Evolutionary conservation across 441 rosid genomes (phyloP), one percentile per base, ranked within the genome.

Genomic region (Mallotus japonicus): DNA sequence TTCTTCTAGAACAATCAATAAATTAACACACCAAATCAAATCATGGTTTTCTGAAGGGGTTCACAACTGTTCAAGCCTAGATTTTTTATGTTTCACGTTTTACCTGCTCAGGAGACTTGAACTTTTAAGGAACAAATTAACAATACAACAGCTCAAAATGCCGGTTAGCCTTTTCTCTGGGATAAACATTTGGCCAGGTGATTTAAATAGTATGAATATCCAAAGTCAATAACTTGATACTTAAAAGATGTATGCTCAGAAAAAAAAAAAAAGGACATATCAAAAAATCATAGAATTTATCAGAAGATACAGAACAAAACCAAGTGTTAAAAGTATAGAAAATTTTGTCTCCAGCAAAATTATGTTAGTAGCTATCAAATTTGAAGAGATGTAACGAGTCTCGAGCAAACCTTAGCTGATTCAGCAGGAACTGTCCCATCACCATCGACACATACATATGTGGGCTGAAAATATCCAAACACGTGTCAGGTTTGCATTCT

Each of bases 371-470:
- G 73, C 24, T 47, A 67, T n/a, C 49, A 73, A 51, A 66, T 51
- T 51, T 65, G n/a, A 72, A 13, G 28, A 53, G 42, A 44, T 6
- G 5, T n/a, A 4, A 40, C 19, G 11, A 47, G 58, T 50, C 20
- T 53, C 13, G 42, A 69, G 75, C 87, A 79, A 80, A 94, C 99
- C 97, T 84, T 89, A 51, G 97, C 88, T 69, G 99, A 92, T 80
- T 95, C 95, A 9, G 84, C 73, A 5, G 99, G 97, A 80, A 95
- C 99, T 74, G 99, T 95, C 65, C 99, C 99, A 77, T 92, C 99
- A 28, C 99, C 97, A 70, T 95, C 97, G 59, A 92, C 89, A 46
- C 90, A 95, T 73, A 90, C 84, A 80, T 88, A 95, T 3, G 71
- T 83, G 5, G 99, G 93, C 97, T 92, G 92, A 67, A 84, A 76